Evolutionary conservation across 2,329 filamentous ascomycete genomes (phyloP).

Genomic region (Verticillium klebahnii): DNA sequence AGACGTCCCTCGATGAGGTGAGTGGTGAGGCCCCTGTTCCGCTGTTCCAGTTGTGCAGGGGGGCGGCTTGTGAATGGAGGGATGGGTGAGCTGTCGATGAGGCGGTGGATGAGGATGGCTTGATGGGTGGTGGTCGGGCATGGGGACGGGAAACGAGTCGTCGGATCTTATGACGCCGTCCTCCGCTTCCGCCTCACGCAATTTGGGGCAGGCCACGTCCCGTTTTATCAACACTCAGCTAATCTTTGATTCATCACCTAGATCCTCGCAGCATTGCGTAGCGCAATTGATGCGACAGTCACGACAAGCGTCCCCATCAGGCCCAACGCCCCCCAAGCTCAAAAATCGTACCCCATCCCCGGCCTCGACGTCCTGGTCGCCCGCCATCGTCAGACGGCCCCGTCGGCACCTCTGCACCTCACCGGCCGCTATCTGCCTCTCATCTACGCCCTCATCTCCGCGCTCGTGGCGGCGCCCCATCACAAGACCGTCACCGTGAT

Average conservation of each 20-base stretch:
- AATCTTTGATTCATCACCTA: not conserved
- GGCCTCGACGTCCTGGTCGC: conserved; percentile 41
- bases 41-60: no score
- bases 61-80: not conserved
- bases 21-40: conserved; percentile 16
- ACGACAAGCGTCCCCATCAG: not conserved
- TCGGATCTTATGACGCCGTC: conserved; percentile 2
- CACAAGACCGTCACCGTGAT: conserved; percentile 47
- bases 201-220: not conserved
- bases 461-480: conserved; percentile 43
- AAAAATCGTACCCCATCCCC: conserved; percentile 8
- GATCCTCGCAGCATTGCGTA: not conserved
- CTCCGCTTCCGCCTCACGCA: conserved; percentile 2
- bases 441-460: conserved; percentile 50
- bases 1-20: conserved; percentile 57
- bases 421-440: conserved; percentile 50
- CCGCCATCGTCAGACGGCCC: conserved; percentile 43
- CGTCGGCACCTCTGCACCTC: conserved; percentile 41
- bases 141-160: not conserved
- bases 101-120: not conserved
- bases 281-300: not conserved
- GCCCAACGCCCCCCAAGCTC: not conserved
- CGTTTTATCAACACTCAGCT: not conserved
- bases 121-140: not conserved
- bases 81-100: not conserved